Percentiles rank a stretch among this genome's conserved stretches.
phyloP scores from a whole-genome alignment of 2,329 filamentous ascomycete genomes.

The Penicillium sp. region DNA sequence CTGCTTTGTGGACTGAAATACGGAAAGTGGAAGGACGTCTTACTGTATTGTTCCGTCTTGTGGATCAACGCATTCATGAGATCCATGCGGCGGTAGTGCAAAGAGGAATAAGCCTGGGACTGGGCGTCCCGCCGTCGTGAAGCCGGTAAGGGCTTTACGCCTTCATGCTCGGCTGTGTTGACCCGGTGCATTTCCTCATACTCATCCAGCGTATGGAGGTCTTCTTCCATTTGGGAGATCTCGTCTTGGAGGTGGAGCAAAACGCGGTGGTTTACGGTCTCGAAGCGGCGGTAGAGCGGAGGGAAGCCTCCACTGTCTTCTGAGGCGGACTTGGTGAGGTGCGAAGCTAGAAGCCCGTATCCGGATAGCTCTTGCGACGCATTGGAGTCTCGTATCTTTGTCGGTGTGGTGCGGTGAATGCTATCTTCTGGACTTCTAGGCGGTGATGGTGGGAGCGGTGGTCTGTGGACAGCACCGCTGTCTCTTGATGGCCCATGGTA shows the following conservation, averaged over 20 bases:
- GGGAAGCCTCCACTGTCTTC: constrained; percentile 25
- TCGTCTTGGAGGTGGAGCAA: constrained; percentile 80
- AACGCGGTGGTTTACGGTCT: constrained; percentile 70
- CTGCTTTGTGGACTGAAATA: neutral
- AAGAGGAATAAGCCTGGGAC: constrained; percentile 44
- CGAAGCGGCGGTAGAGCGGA: constrained; percentile 76
- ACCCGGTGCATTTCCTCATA: constrained; percentile 38
- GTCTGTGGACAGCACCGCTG: constrained; percentile 14
- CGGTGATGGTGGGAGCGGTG: constrained; percentile 27
- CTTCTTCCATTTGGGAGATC: constrained; percentile 68
- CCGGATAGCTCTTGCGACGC: constrained; percentile 23
- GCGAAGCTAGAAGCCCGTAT: constrained; percentile 31
- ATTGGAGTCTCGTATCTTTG: constrained; percentile 19
- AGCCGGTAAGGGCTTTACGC: constrained; percentile 27
- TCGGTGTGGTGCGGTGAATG: constrained; percentile 16
- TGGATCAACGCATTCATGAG: constrained; percentile 48
- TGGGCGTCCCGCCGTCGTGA: constrained; percentile 39
- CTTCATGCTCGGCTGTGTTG: constrained; percentile 27
- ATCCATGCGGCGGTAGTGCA: constrained; percentile 48
- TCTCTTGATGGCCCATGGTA: constrained; percentile 24
- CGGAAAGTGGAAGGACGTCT: constrained; percentile 14
- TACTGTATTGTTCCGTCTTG: constrained; percentile 56
- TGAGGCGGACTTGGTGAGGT: constrained; percentile 24
- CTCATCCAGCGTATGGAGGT: constrained; percentile 62
- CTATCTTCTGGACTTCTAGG: constrained; percentile 29